A percentile compares a stretch with the other conserved stretches of the same genome.
phyloP scores from a whole-genome alignment of 1,284 basidiomycete genomes.

The Cryptococcus floricola region DNA sequence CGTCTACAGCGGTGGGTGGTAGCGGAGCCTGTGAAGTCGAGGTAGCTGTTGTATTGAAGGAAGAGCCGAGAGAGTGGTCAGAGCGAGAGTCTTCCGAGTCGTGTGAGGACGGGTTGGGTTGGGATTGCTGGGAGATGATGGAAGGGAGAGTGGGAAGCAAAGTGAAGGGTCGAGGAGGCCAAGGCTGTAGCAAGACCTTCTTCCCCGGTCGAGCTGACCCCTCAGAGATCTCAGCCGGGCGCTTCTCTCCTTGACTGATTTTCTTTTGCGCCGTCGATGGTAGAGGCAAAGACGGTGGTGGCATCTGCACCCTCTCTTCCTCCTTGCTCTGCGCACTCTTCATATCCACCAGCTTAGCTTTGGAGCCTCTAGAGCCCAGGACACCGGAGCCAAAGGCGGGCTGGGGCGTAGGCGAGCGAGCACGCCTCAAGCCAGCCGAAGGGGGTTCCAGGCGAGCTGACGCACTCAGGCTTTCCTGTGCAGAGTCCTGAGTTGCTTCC shows the following conservation, averaged over 20 bases:
- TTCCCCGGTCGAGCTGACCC: background rate
- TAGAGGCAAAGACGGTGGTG: too few species aligned
- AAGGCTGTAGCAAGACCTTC: background rate
- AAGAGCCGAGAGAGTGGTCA: constrained; percentile 25
- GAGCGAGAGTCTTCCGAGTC: background rate
- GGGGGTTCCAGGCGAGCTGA: background rate
- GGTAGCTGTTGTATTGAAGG: constrained; percentile 27
- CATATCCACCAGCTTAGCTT: background rate
- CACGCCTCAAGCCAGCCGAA: background rate
- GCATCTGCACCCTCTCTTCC: too few species aligned
- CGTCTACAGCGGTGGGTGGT: constrained; percentile 13
- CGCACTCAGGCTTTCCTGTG: background rate
- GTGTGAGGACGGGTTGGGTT: constrained; percentile 1
- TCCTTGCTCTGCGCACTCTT: background rate
- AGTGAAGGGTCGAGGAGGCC: background rate
- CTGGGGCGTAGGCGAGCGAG: background rate
- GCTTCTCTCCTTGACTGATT: background rate
- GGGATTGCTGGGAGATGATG: background rate
- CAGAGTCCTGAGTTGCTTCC: background rate
- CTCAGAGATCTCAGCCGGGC: background rate
- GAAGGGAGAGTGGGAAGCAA: background rate
- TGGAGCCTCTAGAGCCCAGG: background rate
- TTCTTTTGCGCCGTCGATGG: too few species aligned
- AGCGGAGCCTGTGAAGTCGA: constrained; percentile 16
- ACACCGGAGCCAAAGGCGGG: background rate